Evolutionary conservation across 1,284 basidiomycete species (phyloP), one percentile per base, ranked within the genome.

Genomic region (Irpex sp.): DNA sequence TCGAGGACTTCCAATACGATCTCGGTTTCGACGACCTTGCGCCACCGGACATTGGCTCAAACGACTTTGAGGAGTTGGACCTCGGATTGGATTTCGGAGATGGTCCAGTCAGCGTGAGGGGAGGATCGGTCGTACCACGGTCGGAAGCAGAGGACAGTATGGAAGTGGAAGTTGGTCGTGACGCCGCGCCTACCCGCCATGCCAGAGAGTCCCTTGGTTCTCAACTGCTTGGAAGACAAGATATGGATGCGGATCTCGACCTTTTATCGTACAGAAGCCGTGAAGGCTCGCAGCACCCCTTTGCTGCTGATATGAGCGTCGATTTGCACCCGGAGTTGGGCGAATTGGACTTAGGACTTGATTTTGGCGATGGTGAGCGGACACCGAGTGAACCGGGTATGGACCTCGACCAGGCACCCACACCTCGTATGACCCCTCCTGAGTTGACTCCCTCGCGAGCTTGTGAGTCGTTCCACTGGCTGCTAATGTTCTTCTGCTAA

Each of bases 31-130:
- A 79, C 63, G 89, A 89, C 69, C 81, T 93, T 37, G 91, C 89
- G 3, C 88, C 88, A 5, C 83, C 84, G 0, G 90, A 91, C 51
- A 92, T 95, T 68, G 93, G 92, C 47, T 93, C 92, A 0, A 90
- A 94, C 72, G 92, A 95, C 73, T 95, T 89, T 71, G 80, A 80
- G 66, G 87, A 88, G 59, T 69, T 92, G 58, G 89, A 92, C 69
- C 77, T 93, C 21, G 90, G 87, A 61, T 79, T 93, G 56, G 83
- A 89, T 68, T 91, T 88, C 70, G 90, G 84, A 46, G 88, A 87
- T 64, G 84, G 79, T 7, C 80, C 78, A 0, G 71, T 71, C 17
- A 78, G 76, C 63, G 76, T 74, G 65, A 31, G 69, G 60, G 50
- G 57, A 59, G 49, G 57, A 19, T 62, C 61, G 7, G 43, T 62